Evolutionary conservation across 306 rosid genomes (phyloP), one percentile per base, ranked within the genome.

Genomic region (Cyclanthera cordifolia): DNA sequence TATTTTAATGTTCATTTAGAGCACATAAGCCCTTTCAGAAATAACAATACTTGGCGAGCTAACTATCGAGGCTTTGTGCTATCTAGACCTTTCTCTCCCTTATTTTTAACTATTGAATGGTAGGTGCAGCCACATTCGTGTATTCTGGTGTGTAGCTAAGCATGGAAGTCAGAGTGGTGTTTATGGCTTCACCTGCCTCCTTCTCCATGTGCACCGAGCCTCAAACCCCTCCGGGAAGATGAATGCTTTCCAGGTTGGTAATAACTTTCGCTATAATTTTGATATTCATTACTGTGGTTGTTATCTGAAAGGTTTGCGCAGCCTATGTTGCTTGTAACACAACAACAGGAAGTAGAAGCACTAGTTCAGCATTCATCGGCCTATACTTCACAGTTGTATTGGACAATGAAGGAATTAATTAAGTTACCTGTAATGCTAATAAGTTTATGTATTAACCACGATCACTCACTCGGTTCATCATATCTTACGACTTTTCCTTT

Each of bases 181-280:
- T 14, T 9, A 53, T 53, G 57, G 37, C 37, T 32, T 32, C 37
- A 32, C 37, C 37, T 32, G 37, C 37, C 1, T 28, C 32, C 37
- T 32, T 32, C 37, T 6, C 37, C 4, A 32, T 32, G 37, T 32
- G 5, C 37, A 32, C 37, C 5, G 9, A 25, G 55, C 58, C 30
- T 8, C 15, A 20, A 53, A 12, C 58, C 6, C 58, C 21, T 30
- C 15, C 9, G 28, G 21, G 57, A 53, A 53, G 57, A 28, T 21
- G 15, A 3, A 39, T 71, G 66, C 43, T 74, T 74, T 2, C 77
- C 79, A 71, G 27, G 16, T 43, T 47, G 63, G 53, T 54, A 47
- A 5, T 71, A 60, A 72, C 61, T 71, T 4, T 61, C 71, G 4
- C 47, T 37, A 61, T 49, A 60, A 50, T 72, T 51, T 14, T 76